Percentiles rank a stretch among this genome's conserved stretches.
Evolutionary conservation across 108 stramenopile genomes (phyloP).

Genomic region (Schizochytrium sp.): DNA sequence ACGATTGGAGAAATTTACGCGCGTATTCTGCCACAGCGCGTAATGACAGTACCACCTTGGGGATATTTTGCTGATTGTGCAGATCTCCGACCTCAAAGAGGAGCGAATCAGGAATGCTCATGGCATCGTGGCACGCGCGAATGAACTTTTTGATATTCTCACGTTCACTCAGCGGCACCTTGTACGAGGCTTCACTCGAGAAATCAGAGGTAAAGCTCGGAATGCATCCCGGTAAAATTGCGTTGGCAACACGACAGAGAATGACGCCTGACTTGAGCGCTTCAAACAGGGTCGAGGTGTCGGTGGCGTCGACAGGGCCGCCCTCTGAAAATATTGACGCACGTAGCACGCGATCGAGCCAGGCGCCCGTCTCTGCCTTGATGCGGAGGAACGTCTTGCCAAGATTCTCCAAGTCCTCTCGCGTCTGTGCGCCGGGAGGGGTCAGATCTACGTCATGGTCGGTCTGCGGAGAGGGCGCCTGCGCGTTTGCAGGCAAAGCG

Average conservation of each 20-base stretch:
- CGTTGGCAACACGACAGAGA: neutral
- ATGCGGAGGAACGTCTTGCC: neutral
- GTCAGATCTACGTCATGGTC: neutral
- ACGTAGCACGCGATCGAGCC: neutral
- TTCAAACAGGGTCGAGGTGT: neutral
- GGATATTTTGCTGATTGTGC: slow-evolving; percentile 11
- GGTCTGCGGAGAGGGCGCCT: neutral
- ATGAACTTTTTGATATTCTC: slow-evolving; percentile 6
- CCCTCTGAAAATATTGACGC: neutral
- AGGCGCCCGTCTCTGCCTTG: neutral
- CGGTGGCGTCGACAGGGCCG: neutral
- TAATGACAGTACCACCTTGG: neutral
- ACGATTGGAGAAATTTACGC: neutral
- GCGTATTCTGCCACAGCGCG: slow-evolving; percentile 5
- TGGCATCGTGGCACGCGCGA: slow-evolving; percentile 1
- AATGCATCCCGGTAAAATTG: neutral
- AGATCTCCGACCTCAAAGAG: neutral
- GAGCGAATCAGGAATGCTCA: slow-evolving; percentile 2
- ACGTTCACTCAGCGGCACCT: neutral
- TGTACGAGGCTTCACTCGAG: neutral
- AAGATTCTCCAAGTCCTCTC: neutral
- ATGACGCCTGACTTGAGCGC: slow-evolving; percentile 1
- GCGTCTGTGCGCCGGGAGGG: neutral
- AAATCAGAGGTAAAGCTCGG: neutral
- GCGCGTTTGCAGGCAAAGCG: neutral